These are phyloP conservation scores for Boletus semigastroideus DNA, from an alignment of 1,284 basidiomycete genomes.

Conservation along the genomic window DNA sequence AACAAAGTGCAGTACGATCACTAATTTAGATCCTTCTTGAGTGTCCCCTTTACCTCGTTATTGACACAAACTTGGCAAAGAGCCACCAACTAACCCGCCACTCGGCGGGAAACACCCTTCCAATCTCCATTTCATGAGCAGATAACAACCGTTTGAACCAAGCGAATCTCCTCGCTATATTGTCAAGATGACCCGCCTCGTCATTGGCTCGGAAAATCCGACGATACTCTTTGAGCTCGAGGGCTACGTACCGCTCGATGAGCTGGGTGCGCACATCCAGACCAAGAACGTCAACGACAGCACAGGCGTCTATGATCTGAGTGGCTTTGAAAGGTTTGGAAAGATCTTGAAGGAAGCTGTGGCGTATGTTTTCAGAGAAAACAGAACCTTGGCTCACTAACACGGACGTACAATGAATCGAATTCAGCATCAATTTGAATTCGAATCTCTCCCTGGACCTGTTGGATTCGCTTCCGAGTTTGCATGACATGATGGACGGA, in stretches of 20 bases:
- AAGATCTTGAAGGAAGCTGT: conserved; percentile 78
- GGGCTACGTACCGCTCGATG: conserved; percentile 86
- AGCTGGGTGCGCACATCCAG: conserved; percentile 78
- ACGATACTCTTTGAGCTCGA: conserved; percentile 95
- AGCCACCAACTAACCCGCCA: conserved; percentile 86
- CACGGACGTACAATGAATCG: conserved; percentile 75
- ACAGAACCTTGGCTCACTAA: neutral
- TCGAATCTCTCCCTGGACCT: conserved; percentile 75
- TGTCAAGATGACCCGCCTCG: conserved; percentile 96
- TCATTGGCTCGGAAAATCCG: conserved; percentile 92
- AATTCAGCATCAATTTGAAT: conserved; percentile 85
- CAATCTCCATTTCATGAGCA: conserved; percentile 86
- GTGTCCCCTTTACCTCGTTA: conserved; percentile 63
- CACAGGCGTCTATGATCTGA: conserved; percentile 75
- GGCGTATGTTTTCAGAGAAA: conserved; percentile 1
- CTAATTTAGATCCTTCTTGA: neutral
- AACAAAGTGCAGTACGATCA: conserved; percentile 1
- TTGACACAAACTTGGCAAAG: conserved; percentile 80
- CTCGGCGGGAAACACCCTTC: conserved; percentile 73
- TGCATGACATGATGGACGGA: conserved; percentile 75
- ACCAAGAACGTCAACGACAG: conserved; percentile 85
- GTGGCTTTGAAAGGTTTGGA: conserved; percentile 64
- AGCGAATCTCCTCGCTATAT: conserved; percentile 89
- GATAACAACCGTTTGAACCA: conserved; percentile 95
- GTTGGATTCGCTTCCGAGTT: conserved; percentile 76